These are phyloP conservation scores for Fusarium multiceps DNA, from an alignment of 2,329 filamentous ascomycete species.

Conservation along the genomic window DNA sequence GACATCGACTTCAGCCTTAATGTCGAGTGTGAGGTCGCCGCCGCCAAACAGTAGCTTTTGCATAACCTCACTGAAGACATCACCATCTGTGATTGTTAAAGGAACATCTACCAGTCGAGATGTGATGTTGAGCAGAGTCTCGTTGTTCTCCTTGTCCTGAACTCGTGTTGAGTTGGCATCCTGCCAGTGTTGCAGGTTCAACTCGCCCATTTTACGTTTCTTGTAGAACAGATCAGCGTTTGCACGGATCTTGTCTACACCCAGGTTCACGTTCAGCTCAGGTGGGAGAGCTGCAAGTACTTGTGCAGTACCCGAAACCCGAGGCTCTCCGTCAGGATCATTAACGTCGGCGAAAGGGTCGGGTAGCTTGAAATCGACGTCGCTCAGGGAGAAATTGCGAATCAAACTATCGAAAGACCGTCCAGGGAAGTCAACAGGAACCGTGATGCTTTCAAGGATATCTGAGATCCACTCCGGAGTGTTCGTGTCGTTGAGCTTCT, in stretches of 20 bases:
- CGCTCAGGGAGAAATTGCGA: constrained; percentile 84
- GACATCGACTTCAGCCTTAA: constrained; percentile 85
- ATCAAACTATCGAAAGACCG: constrained; percentile 84
- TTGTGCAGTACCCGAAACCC: constrained; percentile 83
- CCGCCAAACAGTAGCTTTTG: constrained; percentile 81
- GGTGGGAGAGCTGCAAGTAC: constrained; percentile 83
- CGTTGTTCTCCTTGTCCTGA: constrained; percentile 63
- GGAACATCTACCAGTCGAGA: constrained; percentile 83
- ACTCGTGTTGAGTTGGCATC: constrained; percentile 81
- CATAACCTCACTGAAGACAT: constrained; percentile 84
- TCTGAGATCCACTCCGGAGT: constrained; percentile 87
- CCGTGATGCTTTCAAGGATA: constrained; percentile 81
- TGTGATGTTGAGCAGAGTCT: constrained; percentile 75
- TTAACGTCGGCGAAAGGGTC: constrained; percentile 81
- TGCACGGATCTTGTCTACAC: constrained; percentile 80
- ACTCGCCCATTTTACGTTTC: constrained; percentile 79
- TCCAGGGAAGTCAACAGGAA: constrained; percentile 87
- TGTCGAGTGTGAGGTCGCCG: constrained; percentile 74
- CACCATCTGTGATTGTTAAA: constrained; percentile 81
- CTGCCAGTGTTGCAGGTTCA: constrained; percentile 87
- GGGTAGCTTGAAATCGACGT: constrained; percentile 88
- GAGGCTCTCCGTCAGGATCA: constrained; percentile 77
- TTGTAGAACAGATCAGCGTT: constrained; percentile 85
- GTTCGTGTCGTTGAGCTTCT: constrained; percentile 70
- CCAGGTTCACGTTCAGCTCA: constrained; percentile 87